Evolutionary conservation across 768 basidiomycete genomes (phyloP).

Genomic region (Botryobasidium botryosum): DNA sequence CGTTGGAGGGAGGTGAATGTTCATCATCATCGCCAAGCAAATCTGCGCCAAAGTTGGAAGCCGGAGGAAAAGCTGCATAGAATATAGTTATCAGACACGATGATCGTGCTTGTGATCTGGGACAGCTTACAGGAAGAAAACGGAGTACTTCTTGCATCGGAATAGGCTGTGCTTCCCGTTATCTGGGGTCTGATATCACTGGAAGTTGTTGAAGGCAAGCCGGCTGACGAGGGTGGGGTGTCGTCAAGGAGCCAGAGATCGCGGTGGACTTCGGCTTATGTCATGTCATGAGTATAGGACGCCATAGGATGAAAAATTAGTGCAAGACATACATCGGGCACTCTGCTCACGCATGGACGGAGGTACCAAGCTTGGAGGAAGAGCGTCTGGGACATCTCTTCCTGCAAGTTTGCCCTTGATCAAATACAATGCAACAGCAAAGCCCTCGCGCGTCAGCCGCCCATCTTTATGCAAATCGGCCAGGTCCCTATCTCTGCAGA

Average conservation of each 20-base stretch:
- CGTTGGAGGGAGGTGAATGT: constrained; percentile 28
- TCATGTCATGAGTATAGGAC: background rate
- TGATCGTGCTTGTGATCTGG: too few species aligned
- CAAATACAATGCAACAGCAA: constrained; percentile 88
- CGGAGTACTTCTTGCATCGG: too few species aligned
- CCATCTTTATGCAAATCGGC: constrained; percentile 83
- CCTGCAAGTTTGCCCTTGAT: constrained; percentile 77
- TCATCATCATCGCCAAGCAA: constrained; percentile 66
- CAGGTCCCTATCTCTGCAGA: constrained; percentile 53
- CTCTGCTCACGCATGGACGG: constrained; percentile 46
- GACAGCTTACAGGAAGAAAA: too few species aligned
- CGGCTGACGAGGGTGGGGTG: constrained; percentile 18
- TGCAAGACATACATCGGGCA: constrained; percentile 3
- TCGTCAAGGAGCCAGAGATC: constrained; percentile 31
- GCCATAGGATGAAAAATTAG: background rate
- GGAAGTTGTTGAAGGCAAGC: constrained; percentile 3
- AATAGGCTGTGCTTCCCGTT: too few species aligned
- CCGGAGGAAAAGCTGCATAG: constrained; percentile 4
- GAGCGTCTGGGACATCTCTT: constrained; percentile 47
- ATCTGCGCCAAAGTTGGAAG: constrained; percentile 22
- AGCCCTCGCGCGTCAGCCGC: constrained; percentile 71
- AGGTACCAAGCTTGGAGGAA: constrained; percentile 65
- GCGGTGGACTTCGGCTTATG: background rate
- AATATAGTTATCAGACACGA: too few species aligned
- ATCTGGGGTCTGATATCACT: too few species aligned